phyloP scores from a whole-genome alignment of 805 yeast genomes.

The Wickerhamomyces bisporus region DNA sequence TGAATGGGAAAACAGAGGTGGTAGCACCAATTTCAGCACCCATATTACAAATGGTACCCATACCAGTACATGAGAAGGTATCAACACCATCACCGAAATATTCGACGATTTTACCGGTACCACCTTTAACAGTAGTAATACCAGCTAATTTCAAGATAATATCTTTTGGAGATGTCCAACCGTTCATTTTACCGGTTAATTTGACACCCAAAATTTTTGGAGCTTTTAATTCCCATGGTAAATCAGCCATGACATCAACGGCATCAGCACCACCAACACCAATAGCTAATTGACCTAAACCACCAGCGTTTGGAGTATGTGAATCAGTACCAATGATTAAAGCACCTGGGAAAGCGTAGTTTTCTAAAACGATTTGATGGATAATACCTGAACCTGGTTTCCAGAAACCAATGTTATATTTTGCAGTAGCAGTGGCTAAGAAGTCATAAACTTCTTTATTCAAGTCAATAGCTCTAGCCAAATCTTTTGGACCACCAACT shows the following conservation, averaged over 20 bases:
- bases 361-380: slow-evolving; percentile 94
- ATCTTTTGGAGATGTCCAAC: slow-evolving; percentile 98
- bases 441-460: slow-evolving; percentile 95
- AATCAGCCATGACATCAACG: slow-evolving; percentile 90
- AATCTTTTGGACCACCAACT: slow-evolving; percentile 81
- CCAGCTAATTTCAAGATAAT: slow-evolving; percentile 92
- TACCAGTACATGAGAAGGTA: slow-evolving; percentile 93
- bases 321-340: slow-evolving; percentile 96
- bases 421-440: slow-evolving; percentile 83
- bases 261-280: slow-evolving; percentile 99
- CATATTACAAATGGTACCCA: slow-evolving; percentile 99
- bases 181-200: slow-evolving; percentile 84
- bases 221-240: slow-evolving; percentile 97
- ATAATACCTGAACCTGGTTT: slow-evolving; percentile 99
- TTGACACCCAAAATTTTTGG: slow-evolving; percentile 95
- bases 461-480: slow-evolving; percentile 78
- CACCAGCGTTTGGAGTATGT: slow-evolving; percentile 98
- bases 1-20: slow-evolving; percentile 96
- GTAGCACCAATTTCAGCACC: slow-evolving; percentile 99
- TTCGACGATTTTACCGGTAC: slow-evolving; percentile 95
- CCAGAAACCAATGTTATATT: slow-evolving; percentile 98
- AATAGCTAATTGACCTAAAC: slow-evolving; percentile 94
- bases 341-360: slow-evolving; percentile 96
- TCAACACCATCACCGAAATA: slow-evolving; percentile 95
- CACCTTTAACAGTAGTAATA: slow-evolving; percentile 93